Evolutionary conservation across 352 stramenopile species (phyloP), one percentile per base, ranked within the genome.

Genomic region (Pythium vanterpoolii): DNA sequence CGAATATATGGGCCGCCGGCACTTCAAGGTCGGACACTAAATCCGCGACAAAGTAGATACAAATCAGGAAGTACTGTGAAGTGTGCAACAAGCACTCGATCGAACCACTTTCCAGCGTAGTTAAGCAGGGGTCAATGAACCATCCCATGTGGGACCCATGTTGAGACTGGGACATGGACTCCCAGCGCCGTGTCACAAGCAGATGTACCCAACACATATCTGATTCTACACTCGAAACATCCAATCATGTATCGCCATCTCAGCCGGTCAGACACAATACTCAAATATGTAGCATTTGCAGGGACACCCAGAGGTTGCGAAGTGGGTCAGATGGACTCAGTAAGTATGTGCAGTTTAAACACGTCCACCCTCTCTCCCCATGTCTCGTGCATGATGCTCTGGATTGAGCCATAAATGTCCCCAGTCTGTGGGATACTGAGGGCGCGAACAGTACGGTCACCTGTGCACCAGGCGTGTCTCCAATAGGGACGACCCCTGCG

Each of bases 1-100:
- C 24, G 21, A 48, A 28, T 9, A 30, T 42, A 49, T 24, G 0
- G 5, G 14, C 18, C 3, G 5, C 38, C 26, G 14, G 28, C 46
- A 40, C 46, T 54, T 54, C 43, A 49, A 49, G 43, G 43, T 49
- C 24, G 43, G 43, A 49, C 43, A 49, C 19, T 38, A n/a, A n/a
- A n/a, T n/a, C 13, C 34, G 14, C 7, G 34, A 42, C 34, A 21
- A 9, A 18, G 34, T 42, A 18, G 19, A 42, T 42, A 42, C 34
- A 18, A 13, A 42, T 42, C 34, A 42, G 18, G 34, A 2, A 36
- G 31, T n/a, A n/a, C n/a, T n/a, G n/a, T n/a, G n/a, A n/a, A n/a
- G n/a, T n/a, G n/a, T n/a, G n/a, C n/a, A n/a, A n/a, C n/a, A n/a
- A n/a, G n/a, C n/a, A n/a, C n/a, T n/a, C n/a, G n/a, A n/a, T n/a